A percentile compares a stretch with the other conserved stretches of the same genome.
phyloP scores from a whole-genome alignment of 495 filamentous ascomycete genomes.

The Penicillium pancosmium region DNA sequence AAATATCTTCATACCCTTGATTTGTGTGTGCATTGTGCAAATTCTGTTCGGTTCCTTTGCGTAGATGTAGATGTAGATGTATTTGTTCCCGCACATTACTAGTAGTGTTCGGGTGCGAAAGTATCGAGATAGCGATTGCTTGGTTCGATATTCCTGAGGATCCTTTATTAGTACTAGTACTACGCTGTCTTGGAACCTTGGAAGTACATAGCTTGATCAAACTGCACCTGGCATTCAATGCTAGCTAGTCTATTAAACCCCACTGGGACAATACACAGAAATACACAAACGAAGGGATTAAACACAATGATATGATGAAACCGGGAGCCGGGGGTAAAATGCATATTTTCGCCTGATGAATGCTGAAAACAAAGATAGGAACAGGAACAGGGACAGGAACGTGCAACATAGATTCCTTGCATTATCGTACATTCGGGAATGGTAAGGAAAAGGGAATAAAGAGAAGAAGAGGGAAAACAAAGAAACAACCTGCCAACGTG shows the following conservation, averaged over 20 bases:
- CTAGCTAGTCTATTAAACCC: no score
- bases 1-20: conserved; percentile 31
- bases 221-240: no score
- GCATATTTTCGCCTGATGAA: conserved; percentile 1
- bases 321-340: not conserved
- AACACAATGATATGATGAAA: conserved; percentile 1
- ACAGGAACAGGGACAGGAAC: not conserved
- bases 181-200: no score
- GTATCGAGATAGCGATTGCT: no score
- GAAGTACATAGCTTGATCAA: no score
- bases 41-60: not conserved
- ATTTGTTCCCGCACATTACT: no score
- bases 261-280: not conserved
- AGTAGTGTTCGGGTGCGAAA: no score
- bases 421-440: conserved; percentile 3
- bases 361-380: not conserved
- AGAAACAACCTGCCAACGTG: not conserved
- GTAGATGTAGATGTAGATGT: not conserved
- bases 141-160: no score
- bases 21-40: conserved; percentile 4
- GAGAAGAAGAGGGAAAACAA: not conserved
- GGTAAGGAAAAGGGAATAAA: not conserved
- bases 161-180: no score
- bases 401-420: conserved; percentile 1
- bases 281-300: not conserved